Percentiles rank a stretch among this genome's conserved stretches.
Evolutionary conservation across 2,329 filamentous ascomycete genomes (phyloP).

Genomic region (Stagonosporopsis vannaccii): DNA sequence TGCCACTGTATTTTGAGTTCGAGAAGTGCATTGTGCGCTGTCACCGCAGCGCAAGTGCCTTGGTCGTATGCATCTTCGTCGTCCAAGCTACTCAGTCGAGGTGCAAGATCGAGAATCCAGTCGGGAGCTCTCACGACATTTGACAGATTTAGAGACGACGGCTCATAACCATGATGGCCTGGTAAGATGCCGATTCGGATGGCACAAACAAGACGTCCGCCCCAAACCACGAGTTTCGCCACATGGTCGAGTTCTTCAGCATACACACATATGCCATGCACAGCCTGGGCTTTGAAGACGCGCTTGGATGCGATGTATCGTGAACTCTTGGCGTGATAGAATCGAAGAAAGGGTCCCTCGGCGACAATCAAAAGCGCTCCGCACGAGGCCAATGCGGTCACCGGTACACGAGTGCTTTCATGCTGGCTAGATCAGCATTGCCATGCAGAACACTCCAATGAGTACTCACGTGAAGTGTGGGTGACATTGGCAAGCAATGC

Average conservation of each 20-base stretch:
- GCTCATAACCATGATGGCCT: conserved; percentile 34
- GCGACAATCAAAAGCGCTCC: conserved; percentile 50
- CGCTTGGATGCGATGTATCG: conserved; percentile 45
- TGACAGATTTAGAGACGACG: conserved; percentile 27
- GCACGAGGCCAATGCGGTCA: conserved; percentile 55
- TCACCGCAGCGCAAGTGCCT: conserved; percentile 60
- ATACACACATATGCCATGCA: conserved; percentile 73
- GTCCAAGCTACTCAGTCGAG: conserved; percentile 20
- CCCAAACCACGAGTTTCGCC: conserved; percentile 46
- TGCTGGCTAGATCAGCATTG: conserved; percentile 38
- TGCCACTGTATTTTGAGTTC: conserved; percentile 50
- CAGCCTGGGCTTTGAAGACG: conserved; percentile 72
- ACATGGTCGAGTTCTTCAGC: conserved; percentile 30
- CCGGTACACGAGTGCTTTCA: conserved; percentile 52
- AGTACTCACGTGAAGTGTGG: conserved; percentile 40
- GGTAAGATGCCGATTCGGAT: conserved; percentile 30
- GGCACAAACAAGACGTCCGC: conserved; percentile 58
- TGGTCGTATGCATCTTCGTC: conserved; percentile 13
- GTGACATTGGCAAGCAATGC: conserved; percentile 43
- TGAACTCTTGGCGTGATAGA: conserved; percentile 44
- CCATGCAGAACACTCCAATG: not conserved
- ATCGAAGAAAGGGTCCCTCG: conserved; percentile 53
- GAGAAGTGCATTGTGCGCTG: conserved; percentile 85
- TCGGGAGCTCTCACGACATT: conserved; percentile 38
- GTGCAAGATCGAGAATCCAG: conserved; percentile 48